Base-by-base conservation (phyloP, 495 filamentous ascomycete species). In the Mytilinidion resinicola region DNA sequence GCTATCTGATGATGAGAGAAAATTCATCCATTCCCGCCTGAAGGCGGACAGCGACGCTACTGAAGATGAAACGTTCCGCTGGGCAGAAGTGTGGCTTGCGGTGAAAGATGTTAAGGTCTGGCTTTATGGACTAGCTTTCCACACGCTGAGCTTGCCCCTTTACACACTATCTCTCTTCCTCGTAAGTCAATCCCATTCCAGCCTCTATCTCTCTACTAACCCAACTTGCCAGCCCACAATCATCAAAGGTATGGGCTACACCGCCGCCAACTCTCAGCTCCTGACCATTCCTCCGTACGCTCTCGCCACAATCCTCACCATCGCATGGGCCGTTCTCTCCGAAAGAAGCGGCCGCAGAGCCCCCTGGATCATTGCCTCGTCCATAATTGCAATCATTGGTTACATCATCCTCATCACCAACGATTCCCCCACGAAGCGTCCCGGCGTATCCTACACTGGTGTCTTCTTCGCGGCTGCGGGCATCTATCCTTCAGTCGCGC, bases 401-500 rank as follows among this genome's bases (percentile, higher is more conserved):
- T 77, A 75, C 57, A 80, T 83, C 35, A 79, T 90, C n/a, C 76
- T 90, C 0, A 74, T 88, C 1, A 62, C 79, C 0, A 77, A 80
- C 42, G 10, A 36, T 7, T 25, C 17, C 8, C 46, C 46, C 1
- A 33, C 9, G 12, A 65, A 70, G 8, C 74, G 76, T 0, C 77
- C 86, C 0, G 84, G 85, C 0, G 76, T 89, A 0, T 83, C 79
- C 14, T 91, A 91, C 61, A 63, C 80, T 7, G 85, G 85, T 14
- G 88, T 85, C 4, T 85, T 89, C 65, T 85, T 91, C 59, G 83
- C 84, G 0, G 82, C 85, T 0, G 81, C 80, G 0, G 88, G 88
- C 0, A 87, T 90, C 63, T 92, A 88, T 68, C 88, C 88, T 0
- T 80, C 82, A 39, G 82, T 88, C 10, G 88, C 88, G 1, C 82